phyloP scores from a whole-genome alignment of 768 basidiomycete genomes.

The Termitomyces sp. region DNA sequence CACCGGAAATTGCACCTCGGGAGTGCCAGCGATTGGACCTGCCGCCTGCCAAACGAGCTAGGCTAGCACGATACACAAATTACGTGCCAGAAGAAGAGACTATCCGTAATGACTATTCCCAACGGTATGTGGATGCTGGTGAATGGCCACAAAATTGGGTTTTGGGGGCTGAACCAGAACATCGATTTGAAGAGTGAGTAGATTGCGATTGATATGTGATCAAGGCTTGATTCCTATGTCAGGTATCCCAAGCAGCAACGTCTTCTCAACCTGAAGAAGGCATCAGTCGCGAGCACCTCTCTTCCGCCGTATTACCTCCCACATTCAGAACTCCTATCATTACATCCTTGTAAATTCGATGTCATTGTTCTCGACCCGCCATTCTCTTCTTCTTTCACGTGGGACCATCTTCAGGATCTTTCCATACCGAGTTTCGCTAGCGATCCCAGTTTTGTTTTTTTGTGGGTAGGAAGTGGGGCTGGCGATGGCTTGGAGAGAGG shows the following conservation, averaged over 20 bases:
- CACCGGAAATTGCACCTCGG: slow-evolving; percentile 34
- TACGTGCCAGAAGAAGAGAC: slow-evolving; percentile 95
- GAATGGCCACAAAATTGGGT: slow-evolving; percentile 96
- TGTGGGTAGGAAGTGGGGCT: slow-evolving; percentile 94
- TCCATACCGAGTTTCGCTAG: slow-evolving; percentile 81
- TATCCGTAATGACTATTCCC: slow-evolving; percentile 92
- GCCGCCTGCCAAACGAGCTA: slow-evolving; percentile 71
- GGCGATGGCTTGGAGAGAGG: slow-evolving; percentile 91
- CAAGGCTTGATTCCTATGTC: slow-evolving; percentile 3
- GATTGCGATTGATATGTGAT: not conserved
- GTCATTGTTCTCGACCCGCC: slow-evolving; percentile 90
- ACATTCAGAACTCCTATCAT: slow-evolving; percentile 48
- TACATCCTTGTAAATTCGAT: slow-evolving; percentile 79
- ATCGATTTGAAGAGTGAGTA: slow-evolving; percentile 89
- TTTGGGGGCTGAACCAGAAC: slow-evolving; percentile 82
- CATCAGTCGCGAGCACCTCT: slow-evolving; percentile 65
- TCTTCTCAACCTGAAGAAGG: slow-evolving; percentile 78
- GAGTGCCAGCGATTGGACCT: slow-evolving; percentile 35
- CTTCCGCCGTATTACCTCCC: slow-evolving; percentile 74
- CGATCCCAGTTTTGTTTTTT: slow-evolving; percentile 90
- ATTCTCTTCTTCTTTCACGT: slow-evolving; percentile 80
- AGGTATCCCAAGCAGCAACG: slow-evolving; percentile 96
- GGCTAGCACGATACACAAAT: slow-evolving; percentile 67
- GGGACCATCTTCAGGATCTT: slow-evolving; percentile 79
- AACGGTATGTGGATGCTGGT: slow-evolving; percentile 85